Evolutionary conservation across 2,329 filamentous ascomycete species (phyloP).

Genomic region (Aspergillus clavatus): DNA sequence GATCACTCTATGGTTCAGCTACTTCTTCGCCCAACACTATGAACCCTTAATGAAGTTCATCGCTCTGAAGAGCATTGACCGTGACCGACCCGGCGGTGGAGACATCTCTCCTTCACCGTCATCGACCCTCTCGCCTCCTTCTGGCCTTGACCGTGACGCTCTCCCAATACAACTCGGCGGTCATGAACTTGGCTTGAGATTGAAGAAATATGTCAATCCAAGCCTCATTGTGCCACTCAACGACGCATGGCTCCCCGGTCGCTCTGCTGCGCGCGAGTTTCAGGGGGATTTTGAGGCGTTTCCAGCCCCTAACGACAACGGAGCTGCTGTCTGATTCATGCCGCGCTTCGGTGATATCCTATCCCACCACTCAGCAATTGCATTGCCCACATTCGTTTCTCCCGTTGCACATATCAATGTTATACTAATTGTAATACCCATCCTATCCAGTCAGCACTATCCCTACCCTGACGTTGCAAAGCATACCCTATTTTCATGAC

Average conservation of each 20-base stretch:
- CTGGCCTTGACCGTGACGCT: conserved; percentile 41
- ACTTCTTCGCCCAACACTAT: conserved; percentile 74
- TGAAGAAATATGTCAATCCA: conserved; percentile 46
- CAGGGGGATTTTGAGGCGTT: conserved; percentile 13
- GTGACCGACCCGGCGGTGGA: conserved; percentile 49
- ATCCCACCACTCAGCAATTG: too few relatives aligned
- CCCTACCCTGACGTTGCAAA: not conserved
- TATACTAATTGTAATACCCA: not conserved
- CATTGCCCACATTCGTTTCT: not conserved
- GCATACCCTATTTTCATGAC: not conserved
- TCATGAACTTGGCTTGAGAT: conserved; percentile 34
- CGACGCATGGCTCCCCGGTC: conserved; percentile 41
- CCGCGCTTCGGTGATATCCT: not conserved
- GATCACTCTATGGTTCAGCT: conserved; percentile 82
- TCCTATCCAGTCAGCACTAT: not conserved
- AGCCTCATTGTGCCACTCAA: conserved; percentile 43
- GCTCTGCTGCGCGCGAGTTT: conserved; percentile 15
- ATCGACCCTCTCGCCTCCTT: conserved; percentile 37
- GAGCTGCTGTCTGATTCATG: conserved; percentile 5
- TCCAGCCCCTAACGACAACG: conserved; percentile 14
- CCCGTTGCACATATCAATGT: not conserved
- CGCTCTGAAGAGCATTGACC: conserved; percentile 76
- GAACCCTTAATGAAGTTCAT: conserved; percentile 90
- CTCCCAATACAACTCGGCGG: conserved; percentile 39
- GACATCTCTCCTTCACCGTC: conserved; percentile 35